Evolutionary conservation across 768 basidiomycete species (phyloP), one percentile per base, ranked within the genome.

Genomic region (Kwoniella sp.): DNA sequence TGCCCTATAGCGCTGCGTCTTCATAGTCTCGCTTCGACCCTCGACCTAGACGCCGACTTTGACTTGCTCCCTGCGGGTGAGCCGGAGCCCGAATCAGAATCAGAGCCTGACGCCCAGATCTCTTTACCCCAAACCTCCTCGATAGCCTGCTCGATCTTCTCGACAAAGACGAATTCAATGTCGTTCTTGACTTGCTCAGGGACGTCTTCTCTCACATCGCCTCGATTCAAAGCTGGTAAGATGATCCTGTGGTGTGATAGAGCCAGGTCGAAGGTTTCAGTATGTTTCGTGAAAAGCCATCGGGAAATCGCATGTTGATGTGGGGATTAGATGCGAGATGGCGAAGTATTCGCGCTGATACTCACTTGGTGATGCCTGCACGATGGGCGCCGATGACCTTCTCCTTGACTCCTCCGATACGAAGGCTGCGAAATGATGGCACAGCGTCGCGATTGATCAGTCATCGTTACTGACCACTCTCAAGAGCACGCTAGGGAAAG

Each of bases 401-500:
- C 84, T 93, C 93, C 76, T 93, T 92, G 81, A 95, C 90, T 0
- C 92, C 92, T 2, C 92, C 92, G 1, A 95, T 75, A 2, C 75
- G 56, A 4, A 75, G 0, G 88, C 90, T 37, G 92, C 88, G 8
- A 13, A 37, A 37, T 5, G 34, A 37, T 37, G 86, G 20, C 22
- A 37, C 22, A 26, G 25, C n/a, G 23, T 34, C 23, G n/a, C 29
- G 31, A 12, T 9, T 37, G 17, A 37, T 61, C 54, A 61, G 65
- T 38, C n/a, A 28, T 7, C 15, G 17, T 25, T 1, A 9, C 28
- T 15, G 26, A 47, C 1, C 31, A 12, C 31, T 20, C 38, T 31
- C 55, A 15, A 15, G 17, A n/a, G n/a, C n/a, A n/a, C n/a, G n/a
- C n/a, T n/a, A n/a, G n/a, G n/a, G n/a, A n/a, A n/a, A n/a, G n/a